These are phyloP conservation scores for Ceratocystis huliohia DNA, from an alignment of 2,329 filamentous ascomycete species.

Conservation along the genomic window DNA sequence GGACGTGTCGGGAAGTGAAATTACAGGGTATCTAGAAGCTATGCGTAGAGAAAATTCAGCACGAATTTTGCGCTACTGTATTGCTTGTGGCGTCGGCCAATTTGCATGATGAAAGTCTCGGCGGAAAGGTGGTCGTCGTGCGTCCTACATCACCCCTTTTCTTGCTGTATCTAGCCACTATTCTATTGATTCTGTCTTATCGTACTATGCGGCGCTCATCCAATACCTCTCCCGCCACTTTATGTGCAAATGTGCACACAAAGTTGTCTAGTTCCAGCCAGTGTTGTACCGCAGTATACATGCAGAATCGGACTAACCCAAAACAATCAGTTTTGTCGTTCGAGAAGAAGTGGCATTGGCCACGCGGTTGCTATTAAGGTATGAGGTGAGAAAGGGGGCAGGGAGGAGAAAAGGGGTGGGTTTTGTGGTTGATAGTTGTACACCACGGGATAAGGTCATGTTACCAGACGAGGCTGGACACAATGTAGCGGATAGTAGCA, in stretches of 20 bases:
- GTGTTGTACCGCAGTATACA: neutral
- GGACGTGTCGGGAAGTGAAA: neutral
- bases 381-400: neutral
- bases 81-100: neutral
- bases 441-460: neutral
- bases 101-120: neutral
- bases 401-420: neutral
- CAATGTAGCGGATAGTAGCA: neutral
- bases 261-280: neutral
- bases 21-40: too few species aligned
- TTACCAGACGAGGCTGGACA: neutral
- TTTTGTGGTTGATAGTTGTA: neutral
- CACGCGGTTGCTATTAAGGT: neutral
- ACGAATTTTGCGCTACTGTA: neutral
- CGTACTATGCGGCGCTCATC: neutral
- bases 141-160: neutral
- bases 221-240: neutral
- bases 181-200: neutral
- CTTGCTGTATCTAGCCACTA: neutral
- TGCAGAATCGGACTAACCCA: constrained; percentile 6
- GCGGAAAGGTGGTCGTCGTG: neutral
- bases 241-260: neutral
- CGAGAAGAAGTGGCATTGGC: neutral
- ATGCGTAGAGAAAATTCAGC: neutral
- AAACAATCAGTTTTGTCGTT: neutral